These are phyloP conservation scores for Euphorbia lathyris DNA, from an alignment of 345 rosid species.

Conservation along the genomic window DNA sequence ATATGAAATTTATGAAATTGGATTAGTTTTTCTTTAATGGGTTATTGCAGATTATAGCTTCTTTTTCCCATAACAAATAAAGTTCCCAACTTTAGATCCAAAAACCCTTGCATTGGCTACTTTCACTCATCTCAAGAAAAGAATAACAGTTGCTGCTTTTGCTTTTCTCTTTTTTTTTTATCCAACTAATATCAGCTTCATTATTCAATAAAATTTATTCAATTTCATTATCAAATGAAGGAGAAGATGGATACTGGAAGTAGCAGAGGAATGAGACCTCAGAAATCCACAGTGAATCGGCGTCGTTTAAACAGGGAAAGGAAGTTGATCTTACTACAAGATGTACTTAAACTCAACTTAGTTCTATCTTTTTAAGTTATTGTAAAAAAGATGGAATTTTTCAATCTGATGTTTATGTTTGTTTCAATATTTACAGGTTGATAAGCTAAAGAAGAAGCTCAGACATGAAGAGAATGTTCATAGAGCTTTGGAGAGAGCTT, in stretches of 20 bases:
- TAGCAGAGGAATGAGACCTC: slow-evolving; percentile 36
- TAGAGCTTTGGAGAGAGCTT: slow-evolving; percentile 86
- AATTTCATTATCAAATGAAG: slow-evolving; percentile 32
- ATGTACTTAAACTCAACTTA: slow-evolving; percentile 44
- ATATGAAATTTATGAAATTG: slow-evolving; percentile 18
- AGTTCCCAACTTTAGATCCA: slow-evolving; percentile 44
- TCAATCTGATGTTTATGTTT: slow-evolving; percentile 14
- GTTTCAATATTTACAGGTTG: slow-evolving; percentile 55
- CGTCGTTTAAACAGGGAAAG: slow-evolving; percentile 70
- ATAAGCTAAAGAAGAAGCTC: slow-evolving; percentile 78
- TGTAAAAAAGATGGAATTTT: not conserved
- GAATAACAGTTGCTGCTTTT: slow-evolving; percentile 36
- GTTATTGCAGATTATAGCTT: slow-evolving; percentile 22
- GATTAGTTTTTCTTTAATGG: slow-evolving; percentile 4
- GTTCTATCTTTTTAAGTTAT: slow-evolving; percentile 4
- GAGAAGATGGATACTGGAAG: slow-evolving; percentile 52
- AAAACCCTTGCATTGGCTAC: slow-evolving; percentile 43
- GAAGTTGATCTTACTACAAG: slow-evolving; percentile 75
- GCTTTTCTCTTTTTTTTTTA: slow-evolving; percentile 4
- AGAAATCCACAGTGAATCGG: slow-evolving; percentile 45
- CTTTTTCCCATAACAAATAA: slow-evolving; percentile 22
- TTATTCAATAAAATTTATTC: slow-evolving; percentile 11
- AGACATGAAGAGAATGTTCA: slow-evolving; percentile 79
- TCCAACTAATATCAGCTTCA: not conserved
- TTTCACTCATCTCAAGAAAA: slow-evolving; percentile 57